Evolutionary conservation across 768 basidiomycete genomes (phyloP).

Genomic region (Leccinum pellstonianum): DNA sequence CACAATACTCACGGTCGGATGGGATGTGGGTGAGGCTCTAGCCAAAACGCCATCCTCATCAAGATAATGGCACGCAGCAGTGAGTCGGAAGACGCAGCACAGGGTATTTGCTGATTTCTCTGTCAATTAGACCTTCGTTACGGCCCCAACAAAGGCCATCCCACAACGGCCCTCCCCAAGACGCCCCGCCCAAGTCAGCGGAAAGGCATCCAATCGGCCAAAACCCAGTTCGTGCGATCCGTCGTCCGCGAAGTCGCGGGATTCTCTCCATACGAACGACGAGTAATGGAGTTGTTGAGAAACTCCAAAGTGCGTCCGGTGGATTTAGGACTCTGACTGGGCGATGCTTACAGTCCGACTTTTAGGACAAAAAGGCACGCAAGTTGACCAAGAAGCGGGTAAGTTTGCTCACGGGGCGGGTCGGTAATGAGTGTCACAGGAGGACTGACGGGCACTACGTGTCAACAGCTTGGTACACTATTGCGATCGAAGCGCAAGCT

Average conservation of each 20-base stretch:
- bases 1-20: slow-evolving; percentile 32
- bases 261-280: slow-evolving; percentile 95
- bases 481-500: slow-evolving; percentile 96
- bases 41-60: slow-evolving; percentile 37
- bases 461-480: slow-evolving; percentile 85
- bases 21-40: slow-evolving; percentile 21
- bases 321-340: background rate
- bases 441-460: slow-evolving; percentile 1
- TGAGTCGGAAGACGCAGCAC: slow-evolving; percentile 40
- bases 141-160: slow-evolving; percentile 86
- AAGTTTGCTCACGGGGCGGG: slow-evolving; percentile 33
- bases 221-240: slow-evolving; percentile 91
- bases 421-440: background rate
- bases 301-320: slow-evolving; percentile 80
- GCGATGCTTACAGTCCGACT: background rate
- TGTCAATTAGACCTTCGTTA: slow-evolving; percentile 66
- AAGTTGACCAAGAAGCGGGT: slow-evolving; percentile 99
- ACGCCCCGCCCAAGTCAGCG: slow-evolving; percentile 78
- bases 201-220: slow-evolving; percentile 87
- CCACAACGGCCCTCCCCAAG: slow-evolving; percentile 82
- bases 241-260: slow-evolving; percentile 96
- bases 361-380: slow-evolving; percentile 96
- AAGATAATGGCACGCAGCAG: slow-evolving; percentile 76
- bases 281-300: slow-evolving; percentile 96
- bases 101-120: slow-evolving; percentile 8